Percentiles rank a stretch among this genome's conserved stretches.
Evolutionary conservation across 208 protist genomes (phyloP).

Genomic region (Leishmania mexicana): DNA sequence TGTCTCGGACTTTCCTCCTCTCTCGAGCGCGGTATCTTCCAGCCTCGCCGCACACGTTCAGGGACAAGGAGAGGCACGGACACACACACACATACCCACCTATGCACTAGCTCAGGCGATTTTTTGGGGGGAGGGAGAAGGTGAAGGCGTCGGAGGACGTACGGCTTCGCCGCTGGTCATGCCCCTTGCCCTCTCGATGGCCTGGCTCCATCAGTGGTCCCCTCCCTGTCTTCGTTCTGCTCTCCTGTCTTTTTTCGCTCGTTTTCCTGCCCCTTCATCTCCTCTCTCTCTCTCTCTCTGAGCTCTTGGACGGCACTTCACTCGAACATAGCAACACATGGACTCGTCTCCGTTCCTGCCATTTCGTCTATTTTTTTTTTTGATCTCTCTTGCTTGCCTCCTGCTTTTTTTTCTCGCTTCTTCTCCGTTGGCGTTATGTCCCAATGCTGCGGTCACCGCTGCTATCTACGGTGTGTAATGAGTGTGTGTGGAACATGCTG

Average conservation of each 20-base stretch:
- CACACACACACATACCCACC: neutral
- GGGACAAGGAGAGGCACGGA: neutral
- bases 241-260: neutral
- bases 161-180: neutral
- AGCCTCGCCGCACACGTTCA: neutral
- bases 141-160: neutral
- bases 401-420: neutral
- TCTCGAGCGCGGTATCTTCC: neutral
- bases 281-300: neutral
- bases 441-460: neutral
- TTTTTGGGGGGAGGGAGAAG: neutral
- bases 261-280: neutral
- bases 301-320: neutral
- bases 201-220: neutral
- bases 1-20: slow-evolving; percentile 9
- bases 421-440: neutral
- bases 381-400: neutral
- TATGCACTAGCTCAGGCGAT: neutral
- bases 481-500: neutral
- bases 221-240: neutral
- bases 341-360: neutral
- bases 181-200: neutral
- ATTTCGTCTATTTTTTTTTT: neutral
- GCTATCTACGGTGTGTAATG: neutral
- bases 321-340: neutral